Conservation (phyloP, 768 basidiomycete species). For the Clitopilus hobsonii region DNA sequence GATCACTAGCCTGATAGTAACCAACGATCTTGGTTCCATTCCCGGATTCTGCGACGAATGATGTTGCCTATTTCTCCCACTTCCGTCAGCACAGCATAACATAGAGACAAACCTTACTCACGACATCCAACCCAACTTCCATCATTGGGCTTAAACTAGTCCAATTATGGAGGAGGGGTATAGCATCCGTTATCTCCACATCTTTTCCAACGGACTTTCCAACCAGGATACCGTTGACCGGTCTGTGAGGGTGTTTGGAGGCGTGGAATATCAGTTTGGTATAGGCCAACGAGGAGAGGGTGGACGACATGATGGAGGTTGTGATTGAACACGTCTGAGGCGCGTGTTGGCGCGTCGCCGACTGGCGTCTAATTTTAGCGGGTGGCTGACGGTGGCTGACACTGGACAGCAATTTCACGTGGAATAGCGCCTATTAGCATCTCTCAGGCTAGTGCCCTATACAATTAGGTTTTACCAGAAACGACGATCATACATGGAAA, state of each 20-base stretch:
- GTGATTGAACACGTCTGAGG: no score
- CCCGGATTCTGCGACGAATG: conserved; percentile 45
- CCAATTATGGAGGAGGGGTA: conserved; percentile 84
- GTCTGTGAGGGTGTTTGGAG: conserved; percentile 70
- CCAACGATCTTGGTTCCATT: conserved; percentile 54
- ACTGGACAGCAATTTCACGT: no score
- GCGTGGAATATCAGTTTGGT: conserved; percentile 75
- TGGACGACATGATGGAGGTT: conserved; percentile 7
- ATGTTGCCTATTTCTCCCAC: conserved; percentile 41
- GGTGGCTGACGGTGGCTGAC: no score
- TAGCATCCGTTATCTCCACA: conserved; percentile 55
- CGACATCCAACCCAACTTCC: conserved; percentile 79
- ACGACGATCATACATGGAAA: no score
- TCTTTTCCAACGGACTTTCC: conserved; percentile 32
- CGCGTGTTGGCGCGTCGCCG: no score
- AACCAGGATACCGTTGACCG: conserved; percentile 77
- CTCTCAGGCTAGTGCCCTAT: no score
- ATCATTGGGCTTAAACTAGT: conserved; percentile 81
- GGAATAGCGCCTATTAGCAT: no score
- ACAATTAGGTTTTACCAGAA: no score
- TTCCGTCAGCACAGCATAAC: conserved; percentile 1
- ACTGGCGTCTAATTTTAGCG: no score
- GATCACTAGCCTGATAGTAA: conserved; percentile 72
- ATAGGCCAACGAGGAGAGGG: conserved; percentile 58
- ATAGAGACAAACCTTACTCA: conserved; percentile 24